phyloP scores from a whole-genome alignment of 2,329 filamentous ascomycete genomes.

The Paecilomyces sp. region DNA sequence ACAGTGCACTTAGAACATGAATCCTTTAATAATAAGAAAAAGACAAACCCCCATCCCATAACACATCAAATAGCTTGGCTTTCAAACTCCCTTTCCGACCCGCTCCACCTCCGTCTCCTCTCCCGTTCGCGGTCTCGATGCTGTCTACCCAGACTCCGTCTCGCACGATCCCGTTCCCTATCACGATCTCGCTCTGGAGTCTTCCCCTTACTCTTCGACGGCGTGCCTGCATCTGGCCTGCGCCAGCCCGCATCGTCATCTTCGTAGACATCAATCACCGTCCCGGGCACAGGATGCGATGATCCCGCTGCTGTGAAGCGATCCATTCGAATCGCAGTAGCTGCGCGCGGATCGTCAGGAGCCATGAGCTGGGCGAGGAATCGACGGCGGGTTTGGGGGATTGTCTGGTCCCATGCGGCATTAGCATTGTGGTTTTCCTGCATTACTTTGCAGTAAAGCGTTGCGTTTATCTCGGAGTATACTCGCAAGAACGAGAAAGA shows the following conservation, averaged over 20 bases:
- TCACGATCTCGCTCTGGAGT: conserved; percentile 8
- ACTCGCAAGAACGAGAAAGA: no score
- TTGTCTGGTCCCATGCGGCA: conserved; percentile 18
- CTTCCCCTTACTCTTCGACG: conserved; percentile 1
- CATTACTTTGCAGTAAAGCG: neutral
- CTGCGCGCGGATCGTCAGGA: conserved; percentile 16
- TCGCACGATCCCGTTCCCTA: conserved; percentile 6
- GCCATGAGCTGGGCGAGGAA: conserved; percentile 29
- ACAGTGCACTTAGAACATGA: neutral
- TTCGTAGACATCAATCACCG: conserved; percentile 15
- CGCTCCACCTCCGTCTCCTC: conserved; percentile 14
- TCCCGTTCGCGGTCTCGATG: conserved; percentile 11
- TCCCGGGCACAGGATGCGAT: conserved; percentile 9
- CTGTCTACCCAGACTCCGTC: conserved; percentile 1
- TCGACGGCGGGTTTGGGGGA: conserved; percentile 30
- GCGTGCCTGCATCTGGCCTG: conserved; percentile 5
- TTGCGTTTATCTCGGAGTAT: no score
- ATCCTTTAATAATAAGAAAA: neutral
- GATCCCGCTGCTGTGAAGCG: conserved; percentile 10
- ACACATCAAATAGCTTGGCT: neutral
- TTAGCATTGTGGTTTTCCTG: neutral
- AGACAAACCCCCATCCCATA: neutral
- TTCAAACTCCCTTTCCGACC: conserved; percentile 8
- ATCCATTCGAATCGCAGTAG: conserved; percentile 20
- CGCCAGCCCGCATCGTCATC: conserved; percentile 16